phyloP scores from a whole-genome alignment of 2,329 filamentous ascomycete genomes.

The Neoarthrinium moseri region DNA sequence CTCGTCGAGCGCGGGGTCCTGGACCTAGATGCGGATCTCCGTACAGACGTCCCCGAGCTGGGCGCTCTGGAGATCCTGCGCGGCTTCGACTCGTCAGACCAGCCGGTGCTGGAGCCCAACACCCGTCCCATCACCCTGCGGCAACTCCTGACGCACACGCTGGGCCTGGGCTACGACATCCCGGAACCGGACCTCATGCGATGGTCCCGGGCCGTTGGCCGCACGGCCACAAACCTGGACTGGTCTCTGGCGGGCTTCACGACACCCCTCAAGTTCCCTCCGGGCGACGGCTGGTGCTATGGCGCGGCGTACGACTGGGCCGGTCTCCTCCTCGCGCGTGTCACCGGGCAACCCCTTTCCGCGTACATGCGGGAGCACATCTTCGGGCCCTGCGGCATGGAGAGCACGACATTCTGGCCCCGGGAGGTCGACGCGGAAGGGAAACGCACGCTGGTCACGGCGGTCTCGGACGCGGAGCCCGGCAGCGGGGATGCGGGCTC shows the following conservation, averaged over 20 bases:
- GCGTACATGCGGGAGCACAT: constrained; percentile 36
- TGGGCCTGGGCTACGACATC: constrained; percentile 44
- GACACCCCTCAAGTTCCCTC: constrained; percentile 41
- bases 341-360: constrained; percentile 34
- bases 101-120: constrained; percentile 37
- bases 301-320: constrained; percentile 47
- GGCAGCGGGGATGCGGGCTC: not conserved
- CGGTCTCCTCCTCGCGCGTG: constrained; percentile 39
- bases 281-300: constrained; percentile 50
- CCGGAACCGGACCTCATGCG: constrained; percentile 35
- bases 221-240: constrained; percentile 27
- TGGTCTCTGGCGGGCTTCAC: constrained; percentile 35
- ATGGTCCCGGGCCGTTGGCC: constrained; percentile 37
- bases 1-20: constrained; percentile 35
- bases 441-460: not conserved
- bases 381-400: constrained; percentile 34
- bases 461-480: not conserved
- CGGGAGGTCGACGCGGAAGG: constrained; percentile 13
- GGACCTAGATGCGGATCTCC: constrained; percentile 35
- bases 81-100: constrained; percentile 32
- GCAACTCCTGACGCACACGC: constrained; percentile 48
- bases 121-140: constrained; percentile 36
- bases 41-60: constrained; percentile 32
- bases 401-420: constrained; percentile 36
- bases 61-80: constrained; percentile 30